These are phyloP conservation scores for Blastobotrys peoriensis DNA, from an alignment of 805 yeast genomes.

Conservation along the genomic window DNA sequence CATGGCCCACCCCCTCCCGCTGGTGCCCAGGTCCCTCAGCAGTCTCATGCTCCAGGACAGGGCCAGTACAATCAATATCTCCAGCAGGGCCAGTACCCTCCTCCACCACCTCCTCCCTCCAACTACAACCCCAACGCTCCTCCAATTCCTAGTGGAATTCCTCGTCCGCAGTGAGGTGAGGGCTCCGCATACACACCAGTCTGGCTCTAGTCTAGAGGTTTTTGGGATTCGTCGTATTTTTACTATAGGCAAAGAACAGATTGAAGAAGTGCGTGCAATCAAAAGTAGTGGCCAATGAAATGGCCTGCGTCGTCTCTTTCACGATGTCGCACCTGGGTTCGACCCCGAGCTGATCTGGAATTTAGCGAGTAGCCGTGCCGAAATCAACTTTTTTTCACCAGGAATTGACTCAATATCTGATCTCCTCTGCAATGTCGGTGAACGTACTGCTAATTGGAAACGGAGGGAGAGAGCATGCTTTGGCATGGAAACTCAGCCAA, in stretches of 20 bases:
- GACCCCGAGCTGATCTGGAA: background rate
- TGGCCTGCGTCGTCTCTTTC: background rate
- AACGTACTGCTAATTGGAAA: constrained; percentile 86
- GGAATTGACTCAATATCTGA: too few relatives aligned
- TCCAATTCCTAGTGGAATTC: constrained; percentile 7
- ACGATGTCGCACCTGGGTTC: background rate
- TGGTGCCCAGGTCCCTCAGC: background rate
- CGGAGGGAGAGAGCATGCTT: constrained; percentile 99
- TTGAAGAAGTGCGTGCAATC: too few relatives aligned
- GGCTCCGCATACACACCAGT: constrained; percentile 13
- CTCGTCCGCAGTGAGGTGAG: constrained; percentile 12
- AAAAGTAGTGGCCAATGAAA: background rate
- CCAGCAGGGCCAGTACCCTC: background rate
- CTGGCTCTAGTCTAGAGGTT: constrained; percentile 10
- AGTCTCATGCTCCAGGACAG: too few relatives aligned
- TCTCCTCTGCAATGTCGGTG: constrained; percentile 10
- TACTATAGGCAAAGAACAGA: too few relatives aligned
- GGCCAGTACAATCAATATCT: background rate
- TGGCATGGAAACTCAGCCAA: constrained; percentile 84
- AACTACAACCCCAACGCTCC: constrained; percentile 14
- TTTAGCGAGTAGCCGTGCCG: background rate
- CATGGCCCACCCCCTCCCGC: background rate
- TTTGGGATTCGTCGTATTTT: too few relatives aligned
- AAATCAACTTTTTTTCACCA: background rate
- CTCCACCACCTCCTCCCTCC: constrained; percentile 11